These are phyloP conservation scores for Exophiala sp. DNA, from an alignment of 2,329 filamentous ascomycete genomes.

Conservation along the genomic window DNA sequence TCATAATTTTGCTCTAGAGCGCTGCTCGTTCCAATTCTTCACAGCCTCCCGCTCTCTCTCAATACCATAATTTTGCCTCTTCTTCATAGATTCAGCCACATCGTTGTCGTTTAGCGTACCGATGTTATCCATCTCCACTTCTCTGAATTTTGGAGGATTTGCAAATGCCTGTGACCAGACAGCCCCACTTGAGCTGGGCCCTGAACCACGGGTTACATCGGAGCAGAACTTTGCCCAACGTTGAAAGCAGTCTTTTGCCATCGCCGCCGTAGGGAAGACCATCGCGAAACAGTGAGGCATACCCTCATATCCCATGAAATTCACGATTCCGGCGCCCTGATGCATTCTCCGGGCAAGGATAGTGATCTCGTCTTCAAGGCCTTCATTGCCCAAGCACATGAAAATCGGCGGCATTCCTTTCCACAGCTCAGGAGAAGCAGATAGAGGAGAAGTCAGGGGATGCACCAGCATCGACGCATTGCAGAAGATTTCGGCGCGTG, in stretches of 20 bases:
- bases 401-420: conserved; percentile 40
- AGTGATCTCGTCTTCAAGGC: conserved; percentile 40
- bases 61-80: conserved; percentile 33
- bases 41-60: conserved; percentile 36
- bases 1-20: conserved; percentile 32
- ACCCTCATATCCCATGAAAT: conserved; percentile 43
- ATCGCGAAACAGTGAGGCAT: conserved; percentile 54
- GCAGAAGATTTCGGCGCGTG: conserved; percentile 42
- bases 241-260: conserved; percentile 52
- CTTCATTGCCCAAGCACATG: conserved; percentile 42
- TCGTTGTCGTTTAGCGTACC: conserved; percentile 37
- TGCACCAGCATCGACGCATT: conserved; percentile 38
- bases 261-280: conserved; percentile 49
- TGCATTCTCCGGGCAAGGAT: conserved; percentile 41
- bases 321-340: conserved; percentile 35
- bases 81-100: conserved; percentile 32
- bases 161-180: conserved; percentile 33
- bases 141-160: conserved; percentile 29
- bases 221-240: conserved; percentile 55
- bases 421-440: conserved; percentile 38
- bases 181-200: conserved; percentile 25
- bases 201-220: conserved; percentile 32
- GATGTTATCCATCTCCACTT: conserved; percentile 35
- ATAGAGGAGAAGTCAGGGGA: conserved; percentile 41
- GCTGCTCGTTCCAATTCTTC: conserved; percentile 31